phyloP scores from a whole-genome alignment of 306 rosid species.

The Phaseolus lunatus region DNA sequence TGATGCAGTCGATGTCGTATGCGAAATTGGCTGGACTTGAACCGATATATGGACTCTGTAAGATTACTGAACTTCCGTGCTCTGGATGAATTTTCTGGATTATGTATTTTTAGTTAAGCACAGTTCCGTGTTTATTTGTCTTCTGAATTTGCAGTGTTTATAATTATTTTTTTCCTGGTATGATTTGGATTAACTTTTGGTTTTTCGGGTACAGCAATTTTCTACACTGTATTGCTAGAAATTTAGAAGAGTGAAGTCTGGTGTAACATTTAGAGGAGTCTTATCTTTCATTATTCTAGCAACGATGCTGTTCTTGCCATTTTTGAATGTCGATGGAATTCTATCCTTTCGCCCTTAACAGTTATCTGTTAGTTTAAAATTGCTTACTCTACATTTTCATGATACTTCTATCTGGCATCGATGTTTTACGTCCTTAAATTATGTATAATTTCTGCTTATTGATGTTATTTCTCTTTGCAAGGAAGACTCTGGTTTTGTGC shows the following conservation, averaged over 20 bases:
- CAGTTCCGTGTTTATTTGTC: neutral
- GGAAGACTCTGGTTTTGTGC: slow-evolving; percentile 81
- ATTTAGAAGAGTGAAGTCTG: slow-evolving; percentile 19
- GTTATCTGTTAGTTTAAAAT: slow-evolving; percentile 10
- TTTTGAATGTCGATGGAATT: slow-evolving; percentile 34
- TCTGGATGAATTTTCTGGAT: slow-evolving; percentile 31
- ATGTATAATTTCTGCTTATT: slow-evolving; percentile 32
- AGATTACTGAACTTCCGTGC: slow-evolving; percentile 50
- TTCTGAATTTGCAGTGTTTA: neutral
- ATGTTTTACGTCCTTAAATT: slow-evolving; percentile 26
- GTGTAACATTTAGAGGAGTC: slow-evolving; percentile 24
- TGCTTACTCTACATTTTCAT: neutral
- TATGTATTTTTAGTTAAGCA: neutral
- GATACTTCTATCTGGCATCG: slow-evolving; percentile 29
- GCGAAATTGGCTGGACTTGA: slow-evolving; percentile 95
- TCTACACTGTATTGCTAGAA: neutral
- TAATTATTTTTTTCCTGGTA: neutral
- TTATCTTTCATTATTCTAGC: slow-evolving; percentile 7
- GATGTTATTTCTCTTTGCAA: slow-evolving; percentile 51
- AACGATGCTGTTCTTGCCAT: slow-evolving; percentile 7
- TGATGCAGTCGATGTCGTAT: slow-evolving; percentile 89
- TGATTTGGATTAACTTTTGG: neutral
- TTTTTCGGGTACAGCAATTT: slow-evolving; percentile 25
- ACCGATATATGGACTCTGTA: slow-evolving; percentile 97
- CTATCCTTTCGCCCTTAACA: slow-evolving; percentile 15